These are phyloP conservation scores for Xylaria longipes DNA, from an alignment of 495 filamentous ascomycete species.

Conservation along the genomic window DNA sequence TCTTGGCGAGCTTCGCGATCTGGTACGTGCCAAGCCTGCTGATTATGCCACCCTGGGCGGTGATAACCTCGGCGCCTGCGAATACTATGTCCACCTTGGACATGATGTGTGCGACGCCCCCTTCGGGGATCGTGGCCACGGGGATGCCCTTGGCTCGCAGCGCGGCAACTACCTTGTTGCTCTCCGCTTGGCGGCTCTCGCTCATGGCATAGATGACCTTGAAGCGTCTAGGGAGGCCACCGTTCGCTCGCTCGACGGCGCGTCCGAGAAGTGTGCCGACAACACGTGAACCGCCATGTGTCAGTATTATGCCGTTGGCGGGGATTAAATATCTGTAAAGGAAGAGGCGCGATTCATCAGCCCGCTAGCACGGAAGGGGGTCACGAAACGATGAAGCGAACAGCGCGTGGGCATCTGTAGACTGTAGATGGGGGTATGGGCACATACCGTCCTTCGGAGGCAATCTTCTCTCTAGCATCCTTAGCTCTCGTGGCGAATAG, in stretches of 20 bases:
- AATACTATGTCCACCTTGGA: slow-evolving; percentile 81
- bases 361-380: background rate
- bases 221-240: slow-evolving; percentile 69
- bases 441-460: slow-evolving; percentile 44
- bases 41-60: slow-evolving; percentile 92
- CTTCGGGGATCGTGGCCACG: slow-evolving; percentile 82
- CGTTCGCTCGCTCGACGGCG: slow-evolving; percentile 65
- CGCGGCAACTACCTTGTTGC: slow-evolving; percentile 58
- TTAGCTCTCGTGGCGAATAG: slow-evolving; percentile 90
- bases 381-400: background rate
- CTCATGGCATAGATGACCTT: slow-evolving; percentile 80
- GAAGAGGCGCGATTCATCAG: background rate
- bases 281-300: slow-evolving; percentile 84
- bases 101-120: slow-evolving; percentile 84
- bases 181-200: slow-evolving; percentile 56
- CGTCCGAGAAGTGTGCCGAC: slow-evolving; percentile 76
- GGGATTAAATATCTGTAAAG: slow-evolving; percentile 50
- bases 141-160: slow-evolving; percentile 76
- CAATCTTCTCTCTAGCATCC: slow-evolving; percentile 81
- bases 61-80: slow-evolving; percentile 92
- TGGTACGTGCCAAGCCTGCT: slow-evolving; percentile 91
- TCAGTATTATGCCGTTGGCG: slow-evolving; percentile 79
- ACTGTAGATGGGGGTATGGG: background rate
- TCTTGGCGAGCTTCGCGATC: slow-evolving; percentile 81
- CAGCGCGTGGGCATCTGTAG: background rate